A percentile compares a stretch with the other conserved stretches of the same genome.
Conservation (phyloP, 257 asterid genomes). For the Forsythia viridissima region DNA sequence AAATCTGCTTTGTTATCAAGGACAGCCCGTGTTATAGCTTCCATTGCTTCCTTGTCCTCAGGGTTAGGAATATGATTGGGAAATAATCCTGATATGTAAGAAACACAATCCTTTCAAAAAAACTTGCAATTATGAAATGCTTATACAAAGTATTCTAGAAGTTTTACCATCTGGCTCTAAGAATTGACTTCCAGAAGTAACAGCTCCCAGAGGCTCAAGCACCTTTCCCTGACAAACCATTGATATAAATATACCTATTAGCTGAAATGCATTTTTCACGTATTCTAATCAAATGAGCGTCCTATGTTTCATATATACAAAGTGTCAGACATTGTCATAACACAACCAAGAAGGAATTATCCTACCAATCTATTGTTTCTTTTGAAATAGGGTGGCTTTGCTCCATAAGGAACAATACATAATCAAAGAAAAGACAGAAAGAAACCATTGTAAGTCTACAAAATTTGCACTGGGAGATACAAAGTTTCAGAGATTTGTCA, state of each 20-base stretch:
- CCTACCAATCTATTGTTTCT: background rate
- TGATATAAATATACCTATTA: constrained; percentile 19
- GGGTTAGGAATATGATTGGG: constrained; percentile 99
- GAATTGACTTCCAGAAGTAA: constrained; percentile 95
- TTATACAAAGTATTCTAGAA: constrained; percentile 17
- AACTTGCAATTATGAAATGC: background rate
- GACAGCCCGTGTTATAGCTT: constrained; percentile 86
- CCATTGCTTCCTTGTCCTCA: constrained; percentile 95
- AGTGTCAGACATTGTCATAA: background rate
- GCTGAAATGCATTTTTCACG: background rate
- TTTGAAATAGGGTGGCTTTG: background rate
- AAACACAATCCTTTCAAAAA: background rate
- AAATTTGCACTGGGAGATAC: background rate
- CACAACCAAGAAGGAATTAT: background rate
- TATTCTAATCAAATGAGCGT: background rate
- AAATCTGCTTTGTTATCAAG: constrained; percentile 84
- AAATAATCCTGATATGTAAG: constrained; percentile 65
- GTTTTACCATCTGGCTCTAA: constrained; percentile 93
- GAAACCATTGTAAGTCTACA: background rate
- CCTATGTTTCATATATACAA: background rate
- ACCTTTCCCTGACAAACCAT: constrained; percentile 78
- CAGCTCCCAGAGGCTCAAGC: constrained; percentile 96
- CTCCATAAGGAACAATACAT: background rate
- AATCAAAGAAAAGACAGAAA: background rate
- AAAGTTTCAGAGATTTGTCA: background rate